Evolutionary conservation across 805 yeast species (phyloP), one percentile per base, ranked within the genome.

Genomic region (Yamadazyma kitorensis): DNA sequence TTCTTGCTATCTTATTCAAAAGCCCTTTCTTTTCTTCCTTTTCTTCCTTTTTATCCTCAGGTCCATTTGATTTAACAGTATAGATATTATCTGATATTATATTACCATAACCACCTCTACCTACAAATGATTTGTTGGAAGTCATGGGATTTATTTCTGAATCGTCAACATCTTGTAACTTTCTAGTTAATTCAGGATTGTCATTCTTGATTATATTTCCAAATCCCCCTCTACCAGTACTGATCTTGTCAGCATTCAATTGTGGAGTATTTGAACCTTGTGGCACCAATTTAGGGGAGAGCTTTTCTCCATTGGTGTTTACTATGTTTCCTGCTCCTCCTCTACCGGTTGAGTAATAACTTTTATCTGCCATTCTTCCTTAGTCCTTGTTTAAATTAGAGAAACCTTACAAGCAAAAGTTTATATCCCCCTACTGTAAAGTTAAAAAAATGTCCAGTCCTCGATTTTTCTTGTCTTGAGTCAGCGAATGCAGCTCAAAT

Each of bases 181-280:
- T 70, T 40, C 88, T 65, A 4, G 86, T 70, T 31, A 74, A 48
- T 31, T 70, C 67, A 1, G 82, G 75, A 52, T 81, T 78, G 22
- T 68, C 68, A 54, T 81, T 82, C 41, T 64, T 69, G 36, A 78
- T 60, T 85, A 82, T 82, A 49, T 82, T 82, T 4, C 91, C 91
- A 31, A 75, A 79, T 5, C 91, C 91, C 5, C 91, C 91, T 44
- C 91, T 68, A 14, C 89, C 91, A 2, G 88, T 82, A 17, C 84
- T 71, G 49, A 76, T 74, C 17, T 75, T 72, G 18, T 74, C 72
- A 13, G 74, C 72, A 16, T 74, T 55, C 20, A 78, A 63, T 47
- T 64, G 72, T 17, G 88, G 87, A 11, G 83, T 76, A 42, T 71
- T 74, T 4, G 79, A 70, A 3, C 84, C 83, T 44, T 72, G 77